phyloP scores from a whole-genome alignment of 2,329 filamentous ascomycete species.

The Penicillium glabrum region DNA sequence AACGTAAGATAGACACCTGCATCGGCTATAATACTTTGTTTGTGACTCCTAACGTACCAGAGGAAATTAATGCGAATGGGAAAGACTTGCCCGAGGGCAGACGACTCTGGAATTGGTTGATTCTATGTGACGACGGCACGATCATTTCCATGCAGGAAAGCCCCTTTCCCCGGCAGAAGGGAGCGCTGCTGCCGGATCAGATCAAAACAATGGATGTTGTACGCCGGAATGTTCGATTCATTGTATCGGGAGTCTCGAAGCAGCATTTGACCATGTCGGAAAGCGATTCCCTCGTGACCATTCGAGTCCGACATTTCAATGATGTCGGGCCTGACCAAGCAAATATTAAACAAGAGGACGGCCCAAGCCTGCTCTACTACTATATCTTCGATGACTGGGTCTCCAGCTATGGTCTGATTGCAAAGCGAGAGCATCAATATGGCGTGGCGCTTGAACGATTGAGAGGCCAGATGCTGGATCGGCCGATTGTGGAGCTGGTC shows the following conservation, averaged over 20 bases:
- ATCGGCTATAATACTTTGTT: slow-evolving; percentile 66
- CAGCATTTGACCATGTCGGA: slow-evolving; percentile 49
- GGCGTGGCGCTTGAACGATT: slow-evolving; percentile 50
- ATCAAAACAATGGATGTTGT: slow-evolving; percentile 35
- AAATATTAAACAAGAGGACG: slow-evolving; percentile 48
- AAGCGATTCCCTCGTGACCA: slow-evolving; percentile 51
- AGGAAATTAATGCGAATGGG: slow-evolving; percentile 25
- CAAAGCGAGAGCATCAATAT: slow-evolving; percentile 55
- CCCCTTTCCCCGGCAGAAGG: slow-evolving; percentile 50
- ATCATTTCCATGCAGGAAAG: slow-evolving; percentile 69
- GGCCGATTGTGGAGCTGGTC: slow-evolving; percentile 47
- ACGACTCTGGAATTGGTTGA: slow-evolving; percentile 69
- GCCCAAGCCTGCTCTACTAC: slow-evolving; percentile 63
- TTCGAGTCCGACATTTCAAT: slow-evolving; percentile 42
- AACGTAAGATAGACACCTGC: slow-evolving; percentile 57
- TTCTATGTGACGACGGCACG: slow-evolving; percentile 68
- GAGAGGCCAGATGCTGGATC: slow-evolving; percentile 56
- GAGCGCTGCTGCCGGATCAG: slow-evolving; percentile 26
- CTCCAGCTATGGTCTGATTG: slow-evolving; percentile 61
- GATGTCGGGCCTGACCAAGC: slow-evolving; percentile 32
- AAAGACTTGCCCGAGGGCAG: slow-evolving; percentile 48
- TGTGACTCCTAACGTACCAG: slow-evolving; percentile 47
- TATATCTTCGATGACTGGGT: slow-evolving; percentile 69
- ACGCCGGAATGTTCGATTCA: slow-evolving; percentile 59
- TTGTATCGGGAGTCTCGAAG: slow-evolving; percentile 62